Percentiles rank a stretch among this genome's conserved stretches.
Evolutionary conservation across 2,329 filamentous ascomycete genomes (phyloP).

Genomic region (Alternaria ventricosa): DNA sequence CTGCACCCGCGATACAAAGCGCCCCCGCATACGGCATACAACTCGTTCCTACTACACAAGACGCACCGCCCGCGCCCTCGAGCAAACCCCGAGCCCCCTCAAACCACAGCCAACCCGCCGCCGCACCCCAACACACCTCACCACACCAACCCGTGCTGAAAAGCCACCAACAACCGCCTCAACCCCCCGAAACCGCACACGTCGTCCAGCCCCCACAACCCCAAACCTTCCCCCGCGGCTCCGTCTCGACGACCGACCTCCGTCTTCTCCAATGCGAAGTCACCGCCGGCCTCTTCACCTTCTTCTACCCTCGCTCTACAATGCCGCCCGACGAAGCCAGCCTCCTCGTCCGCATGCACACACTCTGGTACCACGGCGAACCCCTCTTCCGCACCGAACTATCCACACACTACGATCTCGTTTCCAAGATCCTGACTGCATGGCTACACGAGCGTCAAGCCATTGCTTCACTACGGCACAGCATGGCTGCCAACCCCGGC

Average conservation of each 20-base stretch:
- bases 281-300: slow-evolving; percentile 39
- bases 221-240: slow-evolving; percentile 6
- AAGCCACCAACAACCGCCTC: slow-evolving; percentile 23
- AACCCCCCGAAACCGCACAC: slow-evolving; percentile 19
- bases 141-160: slow-evolving; percentile 30
- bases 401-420: slow-evolving; percentile 33
- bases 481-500: slow-evolving; percentile 31
- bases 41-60: slow-evolving; percentile 20
- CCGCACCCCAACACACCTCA: slow-evolving; percentile 12
- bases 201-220: slow-evolving; percentile 1
- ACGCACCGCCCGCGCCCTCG: slow-evolving; percentile 12
- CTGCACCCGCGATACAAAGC: slow-evolving; percentile 20
- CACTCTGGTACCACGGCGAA: slow-evolving; percentile 38
- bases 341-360: slow-evolving; percentile 35
- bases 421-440: slow-evolving; percentile 34
- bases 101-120: slow-evolving; percentile 8
- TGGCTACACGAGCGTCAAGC: slow-evolving; percentile 43
- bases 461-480: slow-evolving; percentile 34
- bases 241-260: slow-evolving; percentile 21
- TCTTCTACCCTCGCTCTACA: slow-evolving; percentile 33
- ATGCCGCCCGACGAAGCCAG: slow-evolving; percentile 32
- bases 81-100: slow-evolving; percentile 12
- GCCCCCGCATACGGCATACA: slow-evolving; percentile 27
- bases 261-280: slow-evolving; percentile 43
- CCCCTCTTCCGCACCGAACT: slow-evolving; percentile 35